phyloP scores from a whole-genome alignment of 164 flowering plant genomes.

The Tetracentron sinense region DNA sequence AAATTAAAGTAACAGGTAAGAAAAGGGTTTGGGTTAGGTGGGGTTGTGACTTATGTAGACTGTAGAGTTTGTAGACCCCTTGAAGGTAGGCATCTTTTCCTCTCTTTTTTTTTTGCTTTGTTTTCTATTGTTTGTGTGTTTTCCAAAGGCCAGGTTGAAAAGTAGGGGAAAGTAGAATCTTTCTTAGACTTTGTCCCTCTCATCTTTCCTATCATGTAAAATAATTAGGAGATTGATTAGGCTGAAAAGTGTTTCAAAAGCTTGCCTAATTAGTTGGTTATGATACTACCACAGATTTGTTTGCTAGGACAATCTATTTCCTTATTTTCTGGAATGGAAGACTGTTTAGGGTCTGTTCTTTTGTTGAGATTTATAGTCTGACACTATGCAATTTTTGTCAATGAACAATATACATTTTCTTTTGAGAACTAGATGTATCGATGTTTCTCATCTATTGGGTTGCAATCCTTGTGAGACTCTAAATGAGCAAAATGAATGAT shows the following conservation, averaged over 20 bases:
- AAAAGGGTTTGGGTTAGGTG: slow-evolving; percentile 26
- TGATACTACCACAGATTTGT: neutral
- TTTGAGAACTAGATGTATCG: too few species aligned
- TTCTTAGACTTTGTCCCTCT: neutral
- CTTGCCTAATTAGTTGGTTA: neutral
- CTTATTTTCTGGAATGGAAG: neutral
- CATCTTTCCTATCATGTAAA: neutral
- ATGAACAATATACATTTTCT: too few species aligned
- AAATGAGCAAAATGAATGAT: too few species aligned
- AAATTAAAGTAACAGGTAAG: slow-evolving; percentile 18
- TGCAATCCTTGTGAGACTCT: too few species aligned
- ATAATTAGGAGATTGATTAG: too few species aligned
- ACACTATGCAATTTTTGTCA: too few species aligned
- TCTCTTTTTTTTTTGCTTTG: slow-evolving; percentile 13
- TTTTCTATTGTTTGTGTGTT: slow-evolving; percentile 14
- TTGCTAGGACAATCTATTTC: neutral
- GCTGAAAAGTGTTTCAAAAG: slow-evolving; percentile 6
- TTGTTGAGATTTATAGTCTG: too few species aligned
- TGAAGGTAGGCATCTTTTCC: slow-evolving; percentile 31
- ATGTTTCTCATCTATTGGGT: too few species aligned
- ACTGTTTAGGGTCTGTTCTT: neutral
- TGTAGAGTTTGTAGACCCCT: slow-evolving; percentile 33
- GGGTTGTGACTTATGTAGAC: slow-evolving; percentile 13
- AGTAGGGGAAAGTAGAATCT: neutral
- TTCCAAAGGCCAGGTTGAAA: slow-evolving; percentile 5